Base-by-base conservation (phyloP, 129 eudicot species). In the Flaveria robusta region DNA sequence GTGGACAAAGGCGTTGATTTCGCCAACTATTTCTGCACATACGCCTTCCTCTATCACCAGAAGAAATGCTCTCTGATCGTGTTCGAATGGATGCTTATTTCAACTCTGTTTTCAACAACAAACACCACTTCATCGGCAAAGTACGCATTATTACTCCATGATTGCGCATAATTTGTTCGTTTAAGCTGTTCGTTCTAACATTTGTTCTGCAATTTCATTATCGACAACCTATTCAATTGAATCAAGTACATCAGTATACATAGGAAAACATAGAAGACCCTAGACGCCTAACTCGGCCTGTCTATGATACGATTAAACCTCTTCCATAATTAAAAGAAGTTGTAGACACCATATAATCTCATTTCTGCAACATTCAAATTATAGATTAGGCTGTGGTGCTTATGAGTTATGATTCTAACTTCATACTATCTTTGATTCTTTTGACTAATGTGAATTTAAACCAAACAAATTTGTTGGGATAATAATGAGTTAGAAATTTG, bases 11-110 rank as follows among this genome's bases (percentile, higher is more conserved):
- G 85, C 1, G 99, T 85, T 0, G 99, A 95, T 69, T 95, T 84
- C 77, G 99, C 99, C 14, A 95, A 95, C 86, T 95, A 95, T 70
- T 95, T 91, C 83, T 91, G 97, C 90, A 91, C 99, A 11, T 95
- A 95, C 80, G 90, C 94, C 72, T 95, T 91, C 70, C 93, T 95
- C 26, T 91, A 95, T 82, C 99, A 95, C 93, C 99, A 95, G 82
- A 95, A 67, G 99, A 95, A 75, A 95, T 95, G 97, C 92, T 95
- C 46, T 91, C 94, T 15, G 99, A 95, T 76, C 96, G 92, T 7
- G 95, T 95, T 52, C 89, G 99, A 9, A 95, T 95, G 99, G 91
- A 95, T 82, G 97, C 97, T 75, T 95, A 95, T 69, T 89, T 42
- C 86, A 83, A 91, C 77, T 84, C 99, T 26, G 75, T 95, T 72